Conservation (phyloP, 306 rosid genomes). For the Sechiopsis laciniata region DNA sequence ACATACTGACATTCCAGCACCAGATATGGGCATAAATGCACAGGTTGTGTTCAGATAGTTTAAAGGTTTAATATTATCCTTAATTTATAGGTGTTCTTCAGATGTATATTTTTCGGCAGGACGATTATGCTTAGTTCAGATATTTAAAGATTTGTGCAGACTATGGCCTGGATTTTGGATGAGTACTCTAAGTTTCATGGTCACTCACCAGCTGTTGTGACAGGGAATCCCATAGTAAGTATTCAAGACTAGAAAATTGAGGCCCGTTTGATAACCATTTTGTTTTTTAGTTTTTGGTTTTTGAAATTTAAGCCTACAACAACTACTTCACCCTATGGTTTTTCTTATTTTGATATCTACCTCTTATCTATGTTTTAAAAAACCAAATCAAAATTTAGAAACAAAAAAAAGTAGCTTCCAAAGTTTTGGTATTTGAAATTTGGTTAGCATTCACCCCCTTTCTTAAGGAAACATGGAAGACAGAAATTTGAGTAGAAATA, state of each 20-base stretch:
- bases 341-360: too few species aligned
- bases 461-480: too few species aligned
- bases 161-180: conserved; percentile 67
- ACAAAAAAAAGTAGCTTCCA: too few species aligned
- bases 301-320: too few species aligned
- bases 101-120: background rate
- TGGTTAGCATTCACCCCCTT: too few species aligned
- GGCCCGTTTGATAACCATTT: too few species aligned
- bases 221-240: conserved; percentile 62
- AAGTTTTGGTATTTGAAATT: too few species aligned
- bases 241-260: background rate
- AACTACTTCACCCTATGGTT: too few species aligned
- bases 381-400: too few species aligned
- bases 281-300: too few species aligned
- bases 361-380: too few species aligned
- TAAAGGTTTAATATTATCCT: background rate
- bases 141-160: conserved; percentile 28
- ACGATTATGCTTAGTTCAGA: conserved; percentile 5
- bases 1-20: conserved; percentile 62
- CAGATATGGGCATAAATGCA: conserved; percentile 64
- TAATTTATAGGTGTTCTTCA: background rate
- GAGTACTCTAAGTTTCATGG: conserved; percentile 67
- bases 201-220: conserved; percentile 59
- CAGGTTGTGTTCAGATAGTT: conserved; percentile 35
- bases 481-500: too few species aligned